These are phyloP conservation scores for Euryodendron excelsum DNA, from an alignment of 148 eudicot species.

Conservation along the genomic window DNA sequence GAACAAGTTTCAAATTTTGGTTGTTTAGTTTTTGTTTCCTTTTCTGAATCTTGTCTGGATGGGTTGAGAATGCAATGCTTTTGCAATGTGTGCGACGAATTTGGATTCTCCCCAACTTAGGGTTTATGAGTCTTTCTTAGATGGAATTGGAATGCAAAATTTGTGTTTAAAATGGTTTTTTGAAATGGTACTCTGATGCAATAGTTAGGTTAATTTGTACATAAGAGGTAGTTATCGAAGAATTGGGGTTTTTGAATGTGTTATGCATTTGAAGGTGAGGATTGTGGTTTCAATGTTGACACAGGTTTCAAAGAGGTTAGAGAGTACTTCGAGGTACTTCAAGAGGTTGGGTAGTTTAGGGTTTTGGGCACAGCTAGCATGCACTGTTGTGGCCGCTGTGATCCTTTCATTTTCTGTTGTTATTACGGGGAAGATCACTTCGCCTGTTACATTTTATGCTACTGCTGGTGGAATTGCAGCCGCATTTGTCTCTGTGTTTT, in stretches of 20 bases:
- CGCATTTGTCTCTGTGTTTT: slow-evolving; percentile 84
- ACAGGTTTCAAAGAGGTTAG: slow-evolving; percentile 83
- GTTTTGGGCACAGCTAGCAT: slow-evolving; percentile 86
- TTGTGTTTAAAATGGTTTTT: background rate
- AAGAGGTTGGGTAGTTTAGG: slow-evolving; percentile 85
- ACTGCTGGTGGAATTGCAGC: slow-evolving; percentile 86
- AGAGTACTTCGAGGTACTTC: slow-evolving; percentile 76
- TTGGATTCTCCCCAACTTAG: background rate
- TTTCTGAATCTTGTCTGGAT: background rate
- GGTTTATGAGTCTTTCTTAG: background rate
- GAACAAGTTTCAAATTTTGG: background rate
- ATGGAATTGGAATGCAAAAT: background rate
- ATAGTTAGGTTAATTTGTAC: background rate
- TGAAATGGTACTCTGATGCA: background rate
- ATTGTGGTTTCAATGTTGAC: background rate
- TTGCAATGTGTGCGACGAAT: background rate
- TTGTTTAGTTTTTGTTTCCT: background rate
- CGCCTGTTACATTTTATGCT: slow-evolving; percentile 78
- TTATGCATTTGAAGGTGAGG: background rate
- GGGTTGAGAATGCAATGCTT: background rate
- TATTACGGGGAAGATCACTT: slow-evolving; percentile 70
- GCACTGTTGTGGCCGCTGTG: slow-evolving; percentile 77
- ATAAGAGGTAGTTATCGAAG: background rate
- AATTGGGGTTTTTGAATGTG: no score
- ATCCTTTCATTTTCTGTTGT: slow-evolving; percentile 84